Conservation (phyloP, 2,329 filamentous ascomycete genomes). For the Talaromyces sp. region DNA sequence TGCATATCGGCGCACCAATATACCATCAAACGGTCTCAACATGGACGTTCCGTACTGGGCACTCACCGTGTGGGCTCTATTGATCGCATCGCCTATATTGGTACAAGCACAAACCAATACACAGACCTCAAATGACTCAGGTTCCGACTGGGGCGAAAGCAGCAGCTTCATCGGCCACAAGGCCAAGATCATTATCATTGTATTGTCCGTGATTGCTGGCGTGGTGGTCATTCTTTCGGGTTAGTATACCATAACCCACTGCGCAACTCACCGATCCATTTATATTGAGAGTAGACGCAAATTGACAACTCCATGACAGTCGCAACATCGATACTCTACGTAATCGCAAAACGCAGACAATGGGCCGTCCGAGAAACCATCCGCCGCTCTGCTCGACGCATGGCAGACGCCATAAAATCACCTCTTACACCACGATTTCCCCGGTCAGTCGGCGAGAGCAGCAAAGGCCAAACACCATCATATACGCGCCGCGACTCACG, state of each 20-base stretch:
- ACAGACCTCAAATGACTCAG: not conserved
- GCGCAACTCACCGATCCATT: too few relatives aligned
- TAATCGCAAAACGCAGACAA: slow-evolving; percentile 77
- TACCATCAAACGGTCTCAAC: not conserved
- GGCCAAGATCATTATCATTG: slow-evolving; percentile 3
- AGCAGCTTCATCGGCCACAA: not conserved
- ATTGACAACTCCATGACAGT: slow-evolving; percentile 44
- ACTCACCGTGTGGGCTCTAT: not conserved
- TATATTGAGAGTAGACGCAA: not conserved
- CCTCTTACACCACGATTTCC: slow-evolving; percentile 25
- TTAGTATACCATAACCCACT: not conserved
- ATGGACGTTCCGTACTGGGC: not conserved
- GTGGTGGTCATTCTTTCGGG: slow-evolving; percentile 6
- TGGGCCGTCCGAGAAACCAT: slow-evolving; percentile 75
- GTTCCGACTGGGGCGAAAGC: not conserved
- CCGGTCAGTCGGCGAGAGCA: slow-evolving; percentile 19
- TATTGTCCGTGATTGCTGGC: slow-evolving; percentile 12
- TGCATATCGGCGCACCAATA: not conserved
- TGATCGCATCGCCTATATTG: not conserved
- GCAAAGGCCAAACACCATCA: not conserved
- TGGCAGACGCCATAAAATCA: slow-evolving; percentile 25
- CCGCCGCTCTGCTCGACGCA: slow-evolving; percentile 58
- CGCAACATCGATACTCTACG: slow-evolving; percentile 66
- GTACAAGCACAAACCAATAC: not conserved
- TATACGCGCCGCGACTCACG: not conserved